Conservation (phyloP, 2,329 filamentous ascomycete genomes). For the Trichoderma koningii region DNA sequence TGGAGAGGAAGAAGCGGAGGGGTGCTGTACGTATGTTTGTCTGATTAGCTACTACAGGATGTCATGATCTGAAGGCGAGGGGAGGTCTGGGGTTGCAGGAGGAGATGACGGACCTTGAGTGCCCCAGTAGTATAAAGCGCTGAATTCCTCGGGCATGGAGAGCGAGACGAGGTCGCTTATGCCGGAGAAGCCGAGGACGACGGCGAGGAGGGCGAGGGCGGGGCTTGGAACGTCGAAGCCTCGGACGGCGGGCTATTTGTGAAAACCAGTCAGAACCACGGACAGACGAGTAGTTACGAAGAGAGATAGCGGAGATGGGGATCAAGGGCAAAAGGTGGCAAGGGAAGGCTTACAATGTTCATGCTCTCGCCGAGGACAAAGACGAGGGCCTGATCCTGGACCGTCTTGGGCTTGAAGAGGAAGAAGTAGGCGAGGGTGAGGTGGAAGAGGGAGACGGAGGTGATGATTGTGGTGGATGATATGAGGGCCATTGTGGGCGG, state of each 20-base stretch:
- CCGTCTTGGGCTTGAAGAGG: slow-evolving; percentile 67
- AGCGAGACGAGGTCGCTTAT: slow-evolving; percentile 66
- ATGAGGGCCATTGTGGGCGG: slow-evolving; percentile 71
- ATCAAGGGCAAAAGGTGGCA: background rate
- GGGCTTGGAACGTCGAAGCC: slow-evolving; percentile 69
- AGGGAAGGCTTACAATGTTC: slow-evolving; percentile 63
- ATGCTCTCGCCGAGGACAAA: slow-evolving; percentile 81
- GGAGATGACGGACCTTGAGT: slow-evolving; percentile 55
- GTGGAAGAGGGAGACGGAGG: slow-evolving; percentile 80
- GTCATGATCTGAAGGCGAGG: background rate
- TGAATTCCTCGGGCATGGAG: slow-evolving; percentile 68
- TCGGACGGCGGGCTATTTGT: slow-evolving; percentile 61
- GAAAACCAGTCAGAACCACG: background rate
- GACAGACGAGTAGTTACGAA: background rate
- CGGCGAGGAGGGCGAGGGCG: slow-evolving; percentile 72
- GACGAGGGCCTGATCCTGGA: slow-evolving; percentile 79
- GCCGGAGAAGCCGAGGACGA: slow-evolving; percentile 63
- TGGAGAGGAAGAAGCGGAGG: slow-evolving; percentile 65
- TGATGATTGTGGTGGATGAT: slow-evolving; percentile 77
- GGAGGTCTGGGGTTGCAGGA: slow-evolving; percentile 32
- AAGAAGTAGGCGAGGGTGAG: slow-evolving; percentile 83
- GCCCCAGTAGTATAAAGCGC: slow-evolving; percentile 64
- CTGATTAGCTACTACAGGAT: slow-evolving; percentile 5
- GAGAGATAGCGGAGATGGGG: too few species aligned
- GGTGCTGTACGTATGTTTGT: slow-evolving; percentile 50